phyloP scores from a whole-genome alignment of 2,329 filamentous ascomycete genomes.

The Trichocomaceae sp. region DNA sequence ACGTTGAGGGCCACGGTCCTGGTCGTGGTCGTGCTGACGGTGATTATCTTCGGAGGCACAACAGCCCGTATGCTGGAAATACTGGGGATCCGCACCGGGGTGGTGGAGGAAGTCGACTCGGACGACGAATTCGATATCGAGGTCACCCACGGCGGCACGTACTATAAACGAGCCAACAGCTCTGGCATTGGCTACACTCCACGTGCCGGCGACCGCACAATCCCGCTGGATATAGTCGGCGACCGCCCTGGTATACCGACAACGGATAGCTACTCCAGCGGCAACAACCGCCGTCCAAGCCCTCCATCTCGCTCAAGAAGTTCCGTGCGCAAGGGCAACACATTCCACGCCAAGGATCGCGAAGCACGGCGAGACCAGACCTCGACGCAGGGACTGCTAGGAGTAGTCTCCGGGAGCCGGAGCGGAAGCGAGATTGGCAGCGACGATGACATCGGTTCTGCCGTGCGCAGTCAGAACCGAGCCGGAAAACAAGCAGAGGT shows the following conservation, averaged over 20 bases:
- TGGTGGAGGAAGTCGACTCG: conserved; percentile 93
- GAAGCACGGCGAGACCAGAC: conserved; percentile 38
- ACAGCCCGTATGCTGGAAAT: conserved; percentile 98
- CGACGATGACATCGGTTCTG: conserved; percentile 47
- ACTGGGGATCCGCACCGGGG: conserved; percentile 87
- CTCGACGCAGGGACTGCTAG: conserved; percentile 48
- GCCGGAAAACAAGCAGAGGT: conserved; percentile 28
- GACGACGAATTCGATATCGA: conserved; percentile 99
- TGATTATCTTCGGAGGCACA: conserved; percentile 97
- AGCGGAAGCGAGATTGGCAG: conserved; percentile 40
- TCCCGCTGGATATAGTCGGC: conserved; percentile 47
- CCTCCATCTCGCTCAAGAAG: conserved; percentile 31
- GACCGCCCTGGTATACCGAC: conserved; percentile 28
- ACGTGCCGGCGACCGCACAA: conserved; percentile 54
- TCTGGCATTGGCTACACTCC: conserved; percentile 71
- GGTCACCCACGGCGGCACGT: conserved; percentile 62
- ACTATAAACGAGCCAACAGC: conserved; percentile 67
- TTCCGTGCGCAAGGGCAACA: conserved; percentile 48
- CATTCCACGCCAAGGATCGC: conserved; percentile 40
- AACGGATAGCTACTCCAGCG: conserved; percentile 50
- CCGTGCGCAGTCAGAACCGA: conserved; percentile 27
- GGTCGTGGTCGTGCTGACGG: conserved; percentile 91
- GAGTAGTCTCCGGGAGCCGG: conserved; percentile 30
- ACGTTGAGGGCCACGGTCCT: conserved; percentile 90
- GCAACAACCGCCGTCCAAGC: conserved; percentile 48